A percentile compares a stretch with the other conserved stretches of the same genome.
Evolutionary conservation across 2,329 filamentous ascomycete species (phyloP).

Genomic region (Capronia epimyces): DNA sequence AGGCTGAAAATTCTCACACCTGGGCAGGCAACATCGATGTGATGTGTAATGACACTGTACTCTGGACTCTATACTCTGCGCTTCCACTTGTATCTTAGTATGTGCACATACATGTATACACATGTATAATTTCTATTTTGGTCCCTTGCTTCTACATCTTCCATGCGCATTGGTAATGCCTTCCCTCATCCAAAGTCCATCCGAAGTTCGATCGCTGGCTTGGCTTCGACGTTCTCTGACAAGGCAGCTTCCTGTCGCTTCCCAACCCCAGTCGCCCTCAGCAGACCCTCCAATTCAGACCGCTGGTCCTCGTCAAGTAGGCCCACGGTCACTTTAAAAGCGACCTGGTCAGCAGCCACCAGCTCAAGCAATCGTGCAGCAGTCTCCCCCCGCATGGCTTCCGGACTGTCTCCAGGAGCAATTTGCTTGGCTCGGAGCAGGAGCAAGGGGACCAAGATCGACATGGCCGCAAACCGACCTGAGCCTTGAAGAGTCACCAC

Average conservation of each 20-base stretch:
- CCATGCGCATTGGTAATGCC: no score
- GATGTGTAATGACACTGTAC: no score
- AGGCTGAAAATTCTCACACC: slow-evolving; percentile 9
- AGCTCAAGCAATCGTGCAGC: slow-evolving; percentile 73
- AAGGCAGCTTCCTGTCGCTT: slow-evolving; percentile 39
- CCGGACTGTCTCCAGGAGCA: slow-evolving; percentile 39
- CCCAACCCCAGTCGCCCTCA: slow-evolving; percentile 58
- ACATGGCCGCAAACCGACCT: slow-evolving; percentile 51
- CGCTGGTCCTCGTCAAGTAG: slow-evolving; percentile 66
- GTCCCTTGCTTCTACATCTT: neutral
- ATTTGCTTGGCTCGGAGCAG: slow-evolving; percentile 66
- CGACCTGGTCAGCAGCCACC: slow-evolving; percentile 64
- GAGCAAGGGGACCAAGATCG: slow-evolving; percentile 70
- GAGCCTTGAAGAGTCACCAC: slow-evolving; percentile 39
- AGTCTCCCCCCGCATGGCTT: slow-evolving; percentile 61
- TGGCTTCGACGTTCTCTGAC: slow-evolving; percentile 48
- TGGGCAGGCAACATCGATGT: no score
- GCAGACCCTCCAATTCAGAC: slow-evolving; percentile 72
- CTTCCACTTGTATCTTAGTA: neutral
- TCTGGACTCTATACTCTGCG: no score
- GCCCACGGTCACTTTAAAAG: slow-evolving; percentile 69
- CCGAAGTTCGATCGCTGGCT: slow-evolving; percentile 83
- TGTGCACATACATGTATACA: no score
- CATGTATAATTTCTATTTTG: neutral
- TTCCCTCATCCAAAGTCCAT: slow-evolving; percentile 70